Conservation (phyloP, 768 basidiomycete species). For the Megacollybia marginata region DNA sequence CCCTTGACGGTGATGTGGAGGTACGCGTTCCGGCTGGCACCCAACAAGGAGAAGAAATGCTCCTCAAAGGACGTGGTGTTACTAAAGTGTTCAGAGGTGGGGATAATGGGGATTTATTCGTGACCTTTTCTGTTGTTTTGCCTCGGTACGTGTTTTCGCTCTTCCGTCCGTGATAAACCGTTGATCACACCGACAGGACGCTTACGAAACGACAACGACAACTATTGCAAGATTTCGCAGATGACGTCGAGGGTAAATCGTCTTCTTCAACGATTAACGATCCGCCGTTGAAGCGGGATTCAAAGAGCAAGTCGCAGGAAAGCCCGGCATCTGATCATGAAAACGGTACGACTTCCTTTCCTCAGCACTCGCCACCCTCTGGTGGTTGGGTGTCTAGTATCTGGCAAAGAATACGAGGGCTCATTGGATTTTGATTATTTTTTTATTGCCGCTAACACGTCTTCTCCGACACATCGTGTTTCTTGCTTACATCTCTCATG, state of each 20-base stretch:
- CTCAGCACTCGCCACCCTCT: slow-evolving; percentile 45
- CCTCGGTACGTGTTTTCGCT: slow-evolving; percentile 62
- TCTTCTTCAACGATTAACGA: neutral
- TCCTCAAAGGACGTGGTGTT: slow-evolving; percentile 83
- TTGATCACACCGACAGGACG: slow-evolving; percentile 41
- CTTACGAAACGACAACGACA: slow-evolving; percentile 79
- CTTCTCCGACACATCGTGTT: neutral
- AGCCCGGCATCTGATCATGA: slow-evolving; percentile 27
- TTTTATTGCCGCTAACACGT: slow-evolving; percentile 23
- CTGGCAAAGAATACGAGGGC: slow-evolving; percentile 60
- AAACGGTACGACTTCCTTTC: slow-evolving; percentile 75
- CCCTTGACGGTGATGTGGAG: slow-evolving; percentile 92
- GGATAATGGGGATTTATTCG: slow-evolving; percentile 78
- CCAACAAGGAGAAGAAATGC: slow-evolving; percentile 96
- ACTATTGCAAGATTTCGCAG: slow-evolving; percentile 83
- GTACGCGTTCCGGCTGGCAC: slow-evolving; percentile 89
- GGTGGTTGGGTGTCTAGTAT: slow-evolving; percentile 66
- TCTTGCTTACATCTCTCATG: slow-evolving; percentile 2
- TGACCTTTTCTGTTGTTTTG: slow-evolving; percentile 80
- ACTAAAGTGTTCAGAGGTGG: slow-evolving; percentile 42
- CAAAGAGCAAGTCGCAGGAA: slow-evolving; percentile 9
- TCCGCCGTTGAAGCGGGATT: too few species aligned
- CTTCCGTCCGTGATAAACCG: slow-evolving; percentile 5
- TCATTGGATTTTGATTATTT: slow-evolving; percentile 65
- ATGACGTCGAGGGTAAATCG: slow-evolving; percentile 78